Conservation (phyloP, 2,329 filamentous ascomycete species). For the Alternaria brassicae region DNA sequence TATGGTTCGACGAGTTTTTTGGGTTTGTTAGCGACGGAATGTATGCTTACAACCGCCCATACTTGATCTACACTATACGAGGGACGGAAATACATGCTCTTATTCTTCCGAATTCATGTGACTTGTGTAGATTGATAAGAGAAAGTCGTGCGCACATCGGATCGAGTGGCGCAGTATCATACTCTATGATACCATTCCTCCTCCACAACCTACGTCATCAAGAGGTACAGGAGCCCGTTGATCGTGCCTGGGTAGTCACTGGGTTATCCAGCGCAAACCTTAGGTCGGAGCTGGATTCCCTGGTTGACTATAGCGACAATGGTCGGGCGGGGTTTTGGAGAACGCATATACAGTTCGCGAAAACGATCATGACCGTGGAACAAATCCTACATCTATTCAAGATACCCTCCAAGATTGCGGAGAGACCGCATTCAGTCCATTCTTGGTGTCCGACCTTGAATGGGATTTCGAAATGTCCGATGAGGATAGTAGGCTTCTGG, state of each 20-base stretch:
- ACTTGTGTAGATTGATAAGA: background rate
- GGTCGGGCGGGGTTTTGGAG: background rate
- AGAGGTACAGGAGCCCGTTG: background rate
- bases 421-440: background rate
- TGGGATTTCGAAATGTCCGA: fast-evolving
- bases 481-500: fast-evolving
- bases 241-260: background rate
- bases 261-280: background rate
- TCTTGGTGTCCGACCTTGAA: background rate
- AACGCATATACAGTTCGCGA: background rate
- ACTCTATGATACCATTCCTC: background rate
- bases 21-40: background rate
- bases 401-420: background rate
- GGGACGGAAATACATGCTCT: background rate
- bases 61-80: background rate
- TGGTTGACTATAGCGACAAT: background rate
- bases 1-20: background rate
- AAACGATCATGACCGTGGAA: background rate
- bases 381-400: background rate
- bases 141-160: fast-evolving
- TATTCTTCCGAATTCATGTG: background rate
- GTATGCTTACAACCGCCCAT: background rate
- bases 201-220: fast-evolving
- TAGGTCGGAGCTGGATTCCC: background rate
- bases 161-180: background rate